Evolutionary conservation across 495 filamentous ascomycete species (phyloP).

Genomic region (Neurospora sp.): DNA sequence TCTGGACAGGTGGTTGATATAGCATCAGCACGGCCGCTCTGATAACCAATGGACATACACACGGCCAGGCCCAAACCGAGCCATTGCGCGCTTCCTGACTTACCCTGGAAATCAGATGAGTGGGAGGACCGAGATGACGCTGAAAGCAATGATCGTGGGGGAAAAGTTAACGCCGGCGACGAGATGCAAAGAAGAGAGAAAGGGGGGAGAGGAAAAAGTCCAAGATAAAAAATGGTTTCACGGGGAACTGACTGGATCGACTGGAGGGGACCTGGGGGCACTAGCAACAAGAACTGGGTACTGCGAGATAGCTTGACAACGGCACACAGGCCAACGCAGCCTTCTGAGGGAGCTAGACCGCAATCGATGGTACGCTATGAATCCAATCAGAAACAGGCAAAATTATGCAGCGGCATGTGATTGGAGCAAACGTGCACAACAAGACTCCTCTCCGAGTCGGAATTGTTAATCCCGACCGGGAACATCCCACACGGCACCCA

Average conservation of each 20-base stretch:
- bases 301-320: constrained; percentile 6
- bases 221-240: not conserved
- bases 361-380: not conserved
- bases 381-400: constrained; percentile 8
- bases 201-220: constrained; percentile 6
- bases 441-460: not conserved
- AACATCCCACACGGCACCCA: not conserved
- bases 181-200: constrained; percentile 6
- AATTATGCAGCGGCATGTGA: constrained; percentile 5
- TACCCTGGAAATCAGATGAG: not conserved
- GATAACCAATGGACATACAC: not conserved
- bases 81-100: not conserved
- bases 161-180: not conserved
- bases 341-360: not conserved
- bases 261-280: not conserved
- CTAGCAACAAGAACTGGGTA: not conserved
- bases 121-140: not conserved
- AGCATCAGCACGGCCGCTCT: not conserved
- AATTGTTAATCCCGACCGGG: not conserved
- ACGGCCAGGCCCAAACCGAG: not conserved
- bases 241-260: not conserved
- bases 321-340: not conserved
- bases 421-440: not conserved
- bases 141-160: not conserved
- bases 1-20: constrained; percentile 15